These are phyloP conservation scores for Phytopythium helicoides DNA, from an alignment of 352 stramenopile species.

Conservation along the genomic window DNA sequence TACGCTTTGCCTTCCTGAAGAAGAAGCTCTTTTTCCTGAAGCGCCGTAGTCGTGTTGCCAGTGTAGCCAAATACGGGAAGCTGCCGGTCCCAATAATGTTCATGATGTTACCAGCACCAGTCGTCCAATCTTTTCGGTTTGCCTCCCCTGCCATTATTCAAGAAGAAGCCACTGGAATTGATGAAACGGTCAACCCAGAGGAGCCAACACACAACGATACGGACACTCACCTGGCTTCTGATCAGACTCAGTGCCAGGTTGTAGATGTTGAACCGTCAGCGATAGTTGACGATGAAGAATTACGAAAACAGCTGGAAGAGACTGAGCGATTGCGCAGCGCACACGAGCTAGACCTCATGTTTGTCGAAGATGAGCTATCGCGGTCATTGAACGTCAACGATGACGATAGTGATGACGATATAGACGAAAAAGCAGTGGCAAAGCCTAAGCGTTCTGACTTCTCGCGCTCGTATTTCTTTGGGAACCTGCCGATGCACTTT, in stretches of 20 bases:
- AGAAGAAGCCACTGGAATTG: constrained; percentile 6
- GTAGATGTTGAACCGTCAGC: neutral
- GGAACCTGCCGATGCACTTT: constrained; percentile 46
- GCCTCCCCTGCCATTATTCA: neutral
- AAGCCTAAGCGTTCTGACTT: constrained; percentile 68
- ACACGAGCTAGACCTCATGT: constrained; percentile 28
- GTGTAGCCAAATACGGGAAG: constrained; percentile 43
- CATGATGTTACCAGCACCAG: constrained; percentile 29
- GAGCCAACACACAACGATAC: neutral
- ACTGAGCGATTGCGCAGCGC: constrained; percentile 9
- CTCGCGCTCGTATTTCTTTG: constrained; percentile 69
- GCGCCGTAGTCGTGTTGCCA: constrained; percentile 32
- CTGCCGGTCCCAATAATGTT: constrained; percentile 41
- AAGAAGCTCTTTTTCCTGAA: constrained; percentile 49
- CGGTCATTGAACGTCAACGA: constrained; percentile 18
- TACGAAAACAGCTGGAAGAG: constrained; percentile 12
- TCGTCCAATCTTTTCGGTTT: constrained; percentile 24
- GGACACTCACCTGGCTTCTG: neutral
- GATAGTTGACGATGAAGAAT: constrained; percentile 22
- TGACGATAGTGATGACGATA: constrained; percentile 57
- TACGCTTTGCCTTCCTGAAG: constrained; percentile 43
- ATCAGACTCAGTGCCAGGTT: neutral
- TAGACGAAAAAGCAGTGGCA: constrained; percentile 28
- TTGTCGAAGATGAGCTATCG: constrained; percentile 34
- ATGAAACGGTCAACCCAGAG: neutral